Base-by-base conservation (phyloP, 2,329 filamentous ascomycete genomes). In the Huntiella abstrusa region DNA sequence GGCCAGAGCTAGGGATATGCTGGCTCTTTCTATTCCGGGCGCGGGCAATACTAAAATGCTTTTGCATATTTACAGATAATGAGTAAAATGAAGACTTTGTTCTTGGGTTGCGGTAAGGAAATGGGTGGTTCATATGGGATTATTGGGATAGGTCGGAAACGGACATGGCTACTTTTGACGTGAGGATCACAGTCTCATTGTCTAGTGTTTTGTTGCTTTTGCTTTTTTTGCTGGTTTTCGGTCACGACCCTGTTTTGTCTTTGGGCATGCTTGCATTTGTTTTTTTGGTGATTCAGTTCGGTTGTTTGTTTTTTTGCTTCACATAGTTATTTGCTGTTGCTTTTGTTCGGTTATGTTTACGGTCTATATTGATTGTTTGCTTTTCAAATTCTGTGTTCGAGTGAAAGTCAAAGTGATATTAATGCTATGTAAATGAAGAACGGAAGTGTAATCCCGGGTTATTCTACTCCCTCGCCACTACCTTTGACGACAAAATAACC, bases 401-500 rank as follows among this genome's bases (percentile, higher is more conserved):
- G 15, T 16, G 38, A 41, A 41, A 41, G 11, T 32, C 11, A 28
- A 41, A 28, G n/a, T 28, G 12, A 22, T 11, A 41, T 33, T n/a
- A 28, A n/a, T 28, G 15, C 6, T 5, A n/a, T 41, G 19, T 13
- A 3, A 32, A 39, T 6, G 4, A 38, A 37, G 8, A 12, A 32
- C 3, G 28, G 8, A 32, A n/a, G 17, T 13, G 10, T 13, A 5
- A 10, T n/a, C 4, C 28, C 17, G 40, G 12, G 6, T 35, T 44
- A 50, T 37, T 57, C 54, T 35, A 53, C 52, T 15, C 55, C 52
- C 47, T 60, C 59, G 51, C 68, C 70, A 33, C 67, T 68, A 53
- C 71, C 77, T 52, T 83, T 73, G 2, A 91, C 84, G 5, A 88
- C 75, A 54, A 92, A 88, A 55, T 79, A 92, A 52, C 70, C 73